Evolutionary conservation across 306 rosid species (phyloP).

Genomic region (Inga leiocalycina): DNA sequence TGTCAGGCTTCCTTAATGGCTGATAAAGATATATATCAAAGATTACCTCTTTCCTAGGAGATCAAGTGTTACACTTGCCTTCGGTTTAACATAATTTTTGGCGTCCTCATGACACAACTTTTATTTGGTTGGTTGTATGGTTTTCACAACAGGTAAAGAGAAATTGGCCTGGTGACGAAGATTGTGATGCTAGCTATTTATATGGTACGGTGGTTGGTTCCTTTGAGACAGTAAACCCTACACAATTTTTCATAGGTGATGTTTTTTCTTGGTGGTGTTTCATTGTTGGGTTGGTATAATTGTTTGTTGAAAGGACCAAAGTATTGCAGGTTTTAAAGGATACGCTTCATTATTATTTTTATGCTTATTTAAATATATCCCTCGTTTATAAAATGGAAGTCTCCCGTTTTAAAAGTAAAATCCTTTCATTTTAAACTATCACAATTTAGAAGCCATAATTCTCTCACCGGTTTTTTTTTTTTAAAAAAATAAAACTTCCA

Average conservation of each 20-base stretch:
- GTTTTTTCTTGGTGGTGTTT: constrained; percentile 13
- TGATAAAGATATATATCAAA: constrained; percentile 10
- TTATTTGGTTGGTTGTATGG: constrained; percentile 25
- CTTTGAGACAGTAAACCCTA: constrained; percentile 10
- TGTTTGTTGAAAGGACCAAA: constrained; percentile 10
- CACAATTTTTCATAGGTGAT: constrained; percentile 21
- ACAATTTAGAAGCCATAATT: no score
- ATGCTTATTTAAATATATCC: no score
- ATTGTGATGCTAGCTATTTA: constrained; percentile 17
- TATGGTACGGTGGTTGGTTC: background rate
- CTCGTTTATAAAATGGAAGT: no score
- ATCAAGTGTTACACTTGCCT: constrained; percentile 23
- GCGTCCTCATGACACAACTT: constrained; percentile 31
- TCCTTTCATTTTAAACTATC: no score
- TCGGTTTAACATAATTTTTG: constrained; percentile 18
- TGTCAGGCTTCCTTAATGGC: no score
- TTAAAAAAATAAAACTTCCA: no score
- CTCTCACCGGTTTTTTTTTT: no score
- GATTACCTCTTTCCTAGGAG: constrained; percentile 40
- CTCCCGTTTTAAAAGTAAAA: no score
- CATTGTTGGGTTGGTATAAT: constrained; percentile 2
- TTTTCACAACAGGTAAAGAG: constrained; percentile 10
- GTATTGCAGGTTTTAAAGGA: no score
- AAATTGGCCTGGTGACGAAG: constrained; percentile 3
- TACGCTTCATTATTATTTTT: no score